These are phyloP conservation scores for Beta lomatogona DNA, from an alignment of 179 eudicot species.

Conservation along the genomic window DNA sequence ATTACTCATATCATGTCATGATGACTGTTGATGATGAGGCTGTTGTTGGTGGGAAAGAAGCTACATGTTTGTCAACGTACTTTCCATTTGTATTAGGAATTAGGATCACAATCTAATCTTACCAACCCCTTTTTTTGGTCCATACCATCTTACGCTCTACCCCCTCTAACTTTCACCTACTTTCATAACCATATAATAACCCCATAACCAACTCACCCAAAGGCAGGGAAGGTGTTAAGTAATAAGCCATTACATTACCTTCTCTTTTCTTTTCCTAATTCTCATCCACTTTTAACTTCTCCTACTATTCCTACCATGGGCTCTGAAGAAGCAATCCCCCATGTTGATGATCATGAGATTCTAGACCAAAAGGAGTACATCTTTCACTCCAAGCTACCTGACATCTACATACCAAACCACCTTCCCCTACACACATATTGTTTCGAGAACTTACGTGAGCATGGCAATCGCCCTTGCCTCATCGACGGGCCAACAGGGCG, in stretches of 20 bases:
- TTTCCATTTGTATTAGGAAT: constrained; percentile 21
- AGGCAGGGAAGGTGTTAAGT: constrained; percentile 21
- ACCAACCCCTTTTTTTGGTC: constrained; percentile 24
- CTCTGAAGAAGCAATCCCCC: background rate
- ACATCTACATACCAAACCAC: constrained; percentile 72
- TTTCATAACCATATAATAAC: constrained; percentile 30
- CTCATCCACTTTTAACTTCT: constrained; percentile 1
- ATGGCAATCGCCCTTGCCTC: constrained; percentile 49
- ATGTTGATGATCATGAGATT: constrained; percentile 4
- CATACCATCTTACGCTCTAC: constrained; percentile 27
- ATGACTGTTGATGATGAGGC: too few species aligned
- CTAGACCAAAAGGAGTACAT: constrained; percentile 42
- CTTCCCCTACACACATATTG: constrained; percentile 72
- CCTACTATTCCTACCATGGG: constrained; percentile 21
- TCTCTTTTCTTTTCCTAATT: background rate
- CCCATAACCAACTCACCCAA: constrained; percentile 26
- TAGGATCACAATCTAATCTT: constrained; percentile 13
- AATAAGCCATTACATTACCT: constrained; percentile 20
- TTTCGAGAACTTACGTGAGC: constrained; percentile 59
- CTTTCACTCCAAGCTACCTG: constrained; percentile 80
- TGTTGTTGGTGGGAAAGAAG: too few species aligned
- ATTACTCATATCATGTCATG: background rate
- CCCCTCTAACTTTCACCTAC: constrained; percentile 39
- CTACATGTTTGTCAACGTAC: constrained; percentile 24
- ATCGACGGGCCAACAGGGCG: constrained; percentile 63